phyloP scores from a whole-genome alignment of 2,329 filamentous ascomycete genomes.

The Cryphonectria nitschkei region DNA sequence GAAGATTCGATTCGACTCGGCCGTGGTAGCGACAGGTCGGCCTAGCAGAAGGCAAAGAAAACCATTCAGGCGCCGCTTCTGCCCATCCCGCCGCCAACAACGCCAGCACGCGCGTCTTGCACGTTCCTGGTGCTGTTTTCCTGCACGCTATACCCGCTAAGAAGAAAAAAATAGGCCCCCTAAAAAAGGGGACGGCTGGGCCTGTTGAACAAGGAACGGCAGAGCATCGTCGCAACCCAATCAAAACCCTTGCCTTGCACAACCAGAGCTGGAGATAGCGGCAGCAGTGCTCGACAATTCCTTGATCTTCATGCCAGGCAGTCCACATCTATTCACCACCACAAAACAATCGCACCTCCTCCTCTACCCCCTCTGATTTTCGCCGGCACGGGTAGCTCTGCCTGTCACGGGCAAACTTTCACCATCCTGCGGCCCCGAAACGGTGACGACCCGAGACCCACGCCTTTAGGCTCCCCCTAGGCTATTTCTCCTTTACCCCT shows the following conservation, averaged over 20 bases:
- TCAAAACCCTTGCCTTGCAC: conserved; percentile 2
- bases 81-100: conserved; percentile 1
- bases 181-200: conserved; percentile 14
- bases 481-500: conserved; percentile 26
- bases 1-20: not conserved
- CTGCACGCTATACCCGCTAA: conserved; percentile 10
- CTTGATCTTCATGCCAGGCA: not conserved
- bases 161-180: not conserved
- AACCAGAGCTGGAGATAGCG: conserved; percentile 2
- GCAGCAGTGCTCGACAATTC: not conserved
- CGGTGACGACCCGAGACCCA: conserved; percentile 29
- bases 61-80: conserved; percentile 1
- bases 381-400: conserved; percentile 11
- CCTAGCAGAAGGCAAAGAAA: conserved; percentile 1
- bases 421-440: conserved; percentile 18
- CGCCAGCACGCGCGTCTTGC: conserved; percentile 8
- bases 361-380: not conserved
- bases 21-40: not conserved
- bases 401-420: conserved; percentile 21
- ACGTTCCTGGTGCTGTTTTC: conserved; percentile 11
- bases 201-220: conserved; percentile 1
- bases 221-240: conserved; percentile 1
- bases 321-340: not conserved
- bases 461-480: conserved; percentile 25
- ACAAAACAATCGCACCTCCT: conserved; percentile 7